Evolutionary conservation across 176 grass and related monocot species (phyloP).

Genomic region (Rhynchospora pubera): DNA sequence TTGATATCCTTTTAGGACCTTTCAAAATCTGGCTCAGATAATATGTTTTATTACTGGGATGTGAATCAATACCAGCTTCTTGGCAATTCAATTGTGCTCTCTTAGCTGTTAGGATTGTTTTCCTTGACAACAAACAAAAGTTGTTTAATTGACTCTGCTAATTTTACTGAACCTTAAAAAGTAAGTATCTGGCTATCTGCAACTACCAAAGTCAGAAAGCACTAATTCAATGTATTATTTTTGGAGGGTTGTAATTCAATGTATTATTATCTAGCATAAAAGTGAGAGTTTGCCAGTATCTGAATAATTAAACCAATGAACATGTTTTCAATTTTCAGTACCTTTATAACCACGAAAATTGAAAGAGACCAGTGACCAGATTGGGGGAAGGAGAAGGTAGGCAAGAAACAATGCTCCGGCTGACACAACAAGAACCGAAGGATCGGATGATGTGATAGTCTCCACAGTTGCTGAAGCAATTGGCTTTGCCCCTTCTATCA

Average conservation of each 20-base stretch:
- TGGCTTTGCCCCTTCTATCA: slow-evolving; percentile 76
- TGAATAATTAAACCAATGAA: neutral
- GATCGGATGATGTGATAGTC: slow-evolving; percentile 47
- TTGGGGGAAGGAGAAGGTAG: slow-evolving; percentile 71
- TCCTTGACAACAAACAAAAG: neutral
- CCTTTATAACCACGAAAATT: slow-evolving; percentile 82
- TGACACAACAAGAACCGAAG: slow-evolving; percentile 33
- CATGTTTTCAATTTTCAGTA: slow-evolving; percentile 13
- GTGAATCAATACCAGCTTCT: neutral
- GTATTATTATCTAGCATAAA: neutral
- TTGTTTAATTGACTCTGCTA: neutral
- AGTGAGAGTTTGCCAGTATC: neutral
- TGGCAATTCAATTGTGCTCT: neutral
- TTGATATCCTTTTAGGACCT: neutral
- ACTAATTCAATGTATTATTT: no score
- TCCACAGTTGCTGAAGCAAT: slow-evolving; percentile 61
- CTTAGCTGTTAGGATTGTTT: neutral
- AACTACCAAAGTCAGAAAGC: neutral
- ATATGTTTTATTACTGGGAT: neutral
- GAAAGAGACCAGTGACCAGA: slow-evolving; percentile 64
- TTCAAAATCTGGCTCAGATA: neutral
- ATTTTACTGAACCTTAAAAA: neutral
- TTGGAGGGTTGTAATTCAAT: no score
- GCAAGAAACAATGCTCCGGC: slow-evolving; percentile 64
- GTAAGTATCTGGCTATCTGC: neutral